phyloP scores from a whole-genome alignment of 2,329 filamentous ascomycete genomes.

The Orbilia quercus region DNA sequence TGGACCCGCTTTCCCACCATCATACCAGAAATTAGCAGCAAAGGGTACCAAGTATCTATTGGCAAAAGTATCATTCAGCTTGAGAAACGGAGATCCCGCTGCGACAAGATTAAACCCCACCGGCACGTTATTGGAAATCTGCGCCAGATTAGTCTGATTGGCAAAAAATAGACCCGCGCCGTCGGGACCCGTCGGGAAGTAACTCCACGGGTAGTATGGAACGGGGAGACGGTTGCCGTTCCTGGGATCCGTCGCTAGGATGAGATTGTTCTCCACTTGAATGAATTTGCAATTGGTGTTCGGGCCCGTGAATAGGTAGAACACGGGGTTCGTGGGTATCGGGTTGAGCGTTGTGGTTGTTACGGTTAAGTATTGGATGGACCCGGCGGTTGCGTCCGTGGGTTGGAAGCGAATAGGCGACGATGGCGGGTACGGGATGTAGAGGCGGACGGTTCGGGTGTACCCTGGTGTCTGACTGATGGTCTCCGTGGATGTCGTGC shows the following conservation, averaged over 20 bases:
- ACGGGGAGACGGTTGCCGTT: slow-evolving; percentile 24
- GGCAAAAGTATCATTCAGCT: slow-evolving; percentile 14
- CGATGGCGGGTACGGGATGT: slow-evolving; percentile 28
- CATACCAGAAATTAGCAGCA: slow-evolving; percentile 27
- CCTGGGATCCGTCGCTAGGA: slow-evolving; percentile 40
- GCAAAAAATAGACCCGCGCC: slow-evolving; percentile 16
- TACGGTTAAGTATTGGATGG: slow-evolving; percentile 32
- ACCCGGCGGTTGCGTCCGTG: slow-evolving; percentile 12
- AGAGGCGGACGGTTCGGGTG: slow-evolving; percentile 25
- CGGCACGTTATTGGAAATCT: not conserved
- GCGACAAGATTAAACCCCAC: slow-evolving; percentile 10
- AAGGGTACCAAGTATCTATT: not conserved
- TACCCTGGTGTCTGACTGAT: slow-evolving; percentile 25
- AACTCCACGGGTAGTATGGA: slow-evolving; percentile 14
- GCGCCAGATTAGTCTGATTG: not conserved
- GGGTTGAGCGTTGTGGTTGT: not conserved
- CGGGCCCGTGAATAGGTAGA: slow-evolving; percentile 3
- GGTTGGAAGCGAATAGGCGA: slow-evolving; percentile 35
- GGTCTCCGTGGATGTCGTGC: slow-evolving; percentile 18
- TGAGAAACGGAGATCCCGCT: not conserved
- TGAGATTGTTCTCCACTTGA: slow-evolving; percentile 22
- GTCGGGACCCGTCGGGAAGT: slow-evolving; percentile 7
- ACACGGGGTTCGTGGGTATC: slow-evolving; percentile 1
- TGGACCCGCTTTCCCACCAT: slow-evolving; percentile 1
- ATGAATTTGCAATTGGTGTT: slow-evolving; percentile 37